Percentiles rank a stretch among this genome's conserved stretches.
Evolutionary conservation across 257 asterid species (phyloP).

Genomic region (Solanum chilense): DNA sequence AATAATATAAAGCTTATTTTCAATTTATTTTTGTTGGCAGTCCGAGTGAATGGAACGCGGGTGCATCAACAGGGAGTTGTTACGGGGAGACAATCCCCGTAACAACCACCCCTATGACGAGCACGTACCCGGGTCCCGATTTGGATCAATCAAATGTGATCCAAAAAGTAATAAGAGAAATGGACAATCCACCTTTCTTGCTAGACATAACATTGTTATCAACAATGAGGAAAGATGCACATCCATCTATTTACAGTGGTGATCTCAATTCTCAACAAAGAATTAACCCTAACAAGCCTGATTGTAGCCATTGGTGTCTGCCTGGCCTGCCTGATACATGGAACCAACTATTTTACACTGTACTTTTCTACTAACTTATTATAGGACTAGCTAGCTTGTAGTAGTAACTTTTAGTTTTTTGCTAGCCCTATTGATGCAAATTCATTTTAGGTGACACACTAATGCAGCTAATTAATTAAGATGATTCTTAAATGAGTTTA

Average conservation of each 20-base stretch:
- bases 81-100: slow-evolving; percentile 76
- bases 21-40: slow-evolving; percentile 22
- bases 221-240: slow-evolving; percentile 92
- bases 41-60: slow-evolving; percentile 75
- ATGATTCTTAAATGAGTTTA: background rate
- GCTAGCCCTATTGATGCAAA: background rate
- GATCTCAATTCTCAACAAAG: slow-evolving; percentile 58
- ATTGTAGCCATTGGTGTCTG: slow-evolving; percentile 97
- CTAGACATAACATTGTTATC: slow-evolving; percentile 83
- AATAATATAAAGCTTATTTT: background rate
- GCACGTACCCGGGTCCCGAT: slow-evolving; percentile 38
- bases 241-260: slow-evolving; percentile 89
- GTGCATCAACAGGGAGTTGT: slow-evolving; percentile 55
- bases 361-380: slow-evolving; percentile 33
- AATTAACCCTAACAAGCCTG: slow-evolving; percentile 83
- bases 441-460: background rate
- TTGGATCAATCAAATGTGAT: slow-evolving; percentile 60
- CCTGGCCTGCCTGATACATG: slow-evolving; percentile 98
- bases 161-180: slow-evolving; percentile 37
- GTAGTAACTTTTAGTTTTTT: background rate
- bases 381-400: background rate
- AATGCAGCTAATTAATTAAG: background rate
- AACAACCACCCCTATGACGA: slow-evolving; percentile 27
- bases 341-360: slow-evolving; percentile 82
- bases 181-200: slow-evolving; percentile 61